Conservation (phyloP, 164 flowering plant species). For the Aristolochia contorta region DNA sequence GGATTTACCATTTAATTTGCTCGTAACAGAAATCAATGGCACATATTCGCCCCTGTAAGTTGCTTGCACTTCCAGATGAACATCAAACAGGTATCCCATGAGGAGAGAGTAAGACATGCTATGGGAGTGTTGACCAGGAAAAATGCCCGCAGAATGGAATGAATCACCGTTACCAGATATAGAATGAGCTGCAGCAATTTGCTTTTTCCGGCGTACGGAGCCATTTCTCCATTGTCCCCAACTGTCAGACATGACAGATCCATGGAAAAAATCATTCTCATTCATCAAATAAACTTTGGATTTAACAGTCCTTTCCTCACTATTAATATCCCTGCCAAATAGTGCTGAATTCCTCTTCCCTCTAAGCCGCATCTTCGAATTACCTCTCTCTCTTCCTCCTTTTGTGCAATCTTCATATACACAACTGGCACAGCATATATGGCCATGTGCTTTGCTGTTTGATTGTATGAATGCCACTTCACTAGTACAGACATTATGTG, state of each 20-base stretch:
- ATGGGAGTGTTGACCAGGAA: constrained; percentile 29
- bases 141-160: constrained; percentile 37
- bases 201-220: no score
- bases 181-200: neutral
- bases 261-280: constrained; percentile 13
- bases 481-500: no score
- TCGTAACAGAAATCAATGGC: constrained; percentile 78
- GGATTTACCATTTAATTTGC: constrained; percentile 68
- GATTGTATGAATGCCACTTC: constrained; percentile 21
- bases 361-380: constrained; percentile 67
- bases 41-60: constrained; percentile 49
- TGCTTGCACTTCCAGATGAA: constrained; percentile 48
- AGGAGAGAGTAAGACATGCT: constrained; percentile 13
- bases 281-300: constrained; percentile 15
- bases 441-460: constrained; percentile 34
- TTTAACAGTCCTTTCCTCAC: constrained; percentile 21
- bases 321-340: constrained; percentile 19
- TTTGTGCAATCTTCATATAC: constrained; percentile 16
- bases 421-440: constrained; percentile 34
- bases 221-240: constrained; percentile 3
- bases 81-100: constrained; percentile 32
- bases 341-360: constrained; percentile 64
- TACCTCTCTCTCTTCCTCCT: constrained; percentile 31
- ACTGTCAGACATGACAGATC: constrained; percentile 10
- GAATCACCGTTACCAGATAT: constrained; percentile 10